Evolutionary conservation across 441 rosid genomes (phyloP).

Genomic region (Corymbia citriodora): DNA sequence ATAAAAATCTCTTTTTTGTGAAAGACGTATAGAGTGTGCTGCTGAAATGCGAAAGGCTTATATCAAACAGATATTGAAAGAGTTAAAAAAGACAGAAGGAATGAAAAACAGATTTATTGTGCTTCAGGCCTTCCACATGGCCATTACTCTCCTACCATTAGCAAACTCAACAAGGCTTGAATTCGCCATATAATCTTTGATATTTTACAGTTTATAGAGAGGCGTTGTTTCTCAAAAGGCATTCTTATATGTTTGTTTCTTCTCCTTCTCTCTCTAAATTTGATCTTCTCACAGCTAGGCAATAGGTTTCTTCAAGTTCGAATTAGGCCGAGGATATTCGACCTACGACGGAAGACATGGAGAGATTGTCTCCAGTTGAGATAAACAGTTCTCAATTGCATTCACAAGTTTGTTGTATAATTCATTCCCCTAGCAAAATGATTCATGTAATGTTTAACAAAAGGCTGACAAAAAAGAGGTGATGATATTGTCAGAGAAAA

Average conservation of each 20-base stretch:
- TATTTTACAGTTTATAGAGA: too few relatives aligned
- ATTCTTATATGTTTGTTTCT: constrained; percentile 1
- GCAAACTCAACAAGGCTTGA: too few relatives aligned
- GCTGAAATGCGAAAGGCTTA: too few relatives aligned
- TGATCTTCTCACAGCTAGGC: not conserved
- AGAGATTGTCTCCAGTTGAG: not conserved
- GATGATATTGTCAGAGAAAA: not conserved
- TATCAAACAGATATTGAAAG: too few relatives aligned
- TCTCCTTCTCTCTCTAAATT: not conserved
- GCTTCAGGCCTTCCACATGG: too few relatives aligned
- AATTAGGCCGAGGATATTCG: not conserved
- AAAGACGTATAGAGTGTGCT: too few relatives aligned
- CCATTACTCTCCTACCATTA: too few relatives aligned
- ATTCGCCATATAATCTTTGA: too few relatives aligned
- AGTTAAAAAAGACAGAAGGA: too few relatives aligned
- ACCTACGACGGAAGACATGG: not conserved
- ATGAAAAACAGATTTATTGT: too few relatives aligned
- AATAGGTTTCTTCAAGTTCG: not conserved
- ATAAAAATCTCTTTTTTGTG: too few relatives aligned
- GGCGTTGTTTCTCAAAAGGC: not conserved
- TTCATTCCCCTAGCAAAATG: not conserved
- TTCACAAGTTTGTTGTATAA: not conserved
- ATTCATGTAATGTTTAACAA: not conserved
- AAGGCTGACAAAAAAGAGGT: accelerated
- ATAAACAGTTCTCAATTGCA: not conserved